Percentiles rank a stretch among this genome's conserved stretches.
phyloP scores from a whole-genome alignment of 1,139 yeast species.

The Pichiaceae sp. region DNA sequence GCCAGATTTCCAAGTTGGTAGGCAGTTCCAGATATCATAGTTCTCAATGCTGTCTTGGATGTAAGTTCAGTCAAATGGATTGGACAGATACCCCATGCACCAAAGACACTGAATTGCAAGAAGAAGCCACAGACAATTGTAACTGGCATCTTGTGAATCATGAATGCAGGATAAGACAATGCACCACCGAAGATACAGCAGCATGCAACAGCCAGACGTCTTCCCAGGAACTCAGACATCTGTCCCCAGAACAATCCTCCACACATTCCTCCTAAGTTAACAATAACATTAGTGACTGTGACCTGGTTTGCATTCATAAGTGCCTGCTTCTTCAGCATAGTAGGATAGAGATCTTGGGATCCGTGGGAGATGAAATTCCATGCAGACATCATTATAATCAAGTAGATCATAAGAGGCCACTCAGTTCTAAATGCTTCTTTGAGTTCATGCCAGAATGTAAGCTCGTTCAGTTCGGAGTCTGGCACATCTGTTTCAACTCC shows the following conservation, averaged over 20 bases:
- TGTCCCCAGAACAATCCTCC: slow-evolving; percentile 45
- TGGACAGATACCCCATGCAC: slow-evolving; percentile 50
- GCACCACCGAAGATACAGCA: slow-evolving; percentile 43
- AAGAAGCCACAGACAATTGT: slow-evolving; percentile 43
- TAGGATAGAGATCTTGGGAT: slow-evolving; percentile 46
- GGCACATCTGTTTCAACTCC: slow-evolving; percentile 3
- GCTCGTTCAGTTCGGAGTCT: slow-evolving; percentile 10
- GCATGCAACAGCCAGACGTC: slow-evolving; percentile 35
- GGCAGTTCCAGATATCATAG: slow-evolving; percentile 43
- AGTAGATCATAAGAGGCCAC: slow-evolving; percentile 37
- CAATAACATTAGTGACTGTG: slow-evolving; percentile 38
- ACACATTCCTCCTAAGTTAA: slow-evolving; percentile 40
- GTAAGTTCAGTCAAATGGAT: slow-evolving; percentile 41
- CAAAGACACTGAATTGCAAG: slow-evolving; percentile 46
- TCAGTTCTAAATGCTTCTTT: slow-evolving; percentile 28
- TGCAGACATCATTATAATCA: slow-evolving; percentile 39
- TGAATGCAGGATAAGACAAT: slow-evolving; percentile 46
- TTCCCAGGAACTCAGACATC: slow-evolving; percentile 35
- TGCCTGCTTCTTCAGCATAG: slow-evolving; percentile 35
- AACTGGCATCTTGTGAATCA: slow-evolving; percentile 27
- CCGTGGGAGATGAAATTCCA: slow-evolving; percentile 49
- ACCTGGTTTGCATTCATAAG: slow-evolving; percentile 27
- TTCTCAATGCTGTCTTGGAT: slow-evolving; percentile 46
- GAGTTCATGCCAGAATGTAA: slow-evolving; percentile 15
- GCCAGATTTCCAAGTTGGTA: slow-evolving; percentile 55